These are phyloP conservation scores for Podaxis sp. DNA, from an alignment of 768 basidiomycete genomes.

Conservation along the genomic window DNA sequence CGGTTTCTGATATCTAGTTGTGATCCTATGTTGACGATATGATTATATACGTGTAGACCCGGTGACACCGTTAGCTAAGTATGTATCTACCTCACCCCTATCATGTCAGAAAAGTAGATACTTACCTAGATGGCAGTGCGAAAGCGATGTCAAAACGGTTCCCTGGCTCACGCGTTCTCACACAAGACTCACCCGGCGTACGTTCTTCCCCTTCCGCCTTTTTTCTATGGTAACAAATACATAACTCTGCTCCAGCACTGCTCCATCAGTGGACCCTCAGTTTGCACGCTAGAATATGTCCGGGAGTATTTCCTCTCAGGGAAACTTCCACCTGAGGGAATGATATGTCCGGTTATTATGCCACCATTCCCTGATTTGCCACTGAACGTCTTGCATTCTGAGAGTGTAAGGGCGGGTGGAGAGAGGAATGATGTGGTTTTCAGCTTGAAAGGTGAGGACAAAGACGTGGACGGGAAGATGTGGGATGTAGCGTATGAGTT, in stretches of 20 bases:
- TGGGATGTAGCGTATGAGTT: not conserved
- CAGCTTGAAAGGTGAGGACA: no score
- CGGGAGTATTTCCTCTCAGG: constrained; percentile 41
- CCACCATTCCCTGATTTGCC: constrained; percentile 23
- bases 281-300: constrained; percentile 33
- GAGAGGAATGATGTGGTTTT: no score
- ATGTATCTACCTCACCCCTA: constrained; percentile 4
- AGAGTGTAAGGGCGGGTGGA: no score
- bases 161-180: constrained; percentile 38
- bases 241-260: constrained; percentile 26
- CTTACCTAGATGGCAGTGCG: constrained; percentile 29
- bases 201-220: not conserved
- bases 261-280: constrained; percentile 31
- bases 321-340: constrained; percentile 36
- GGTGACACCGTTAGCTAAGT: constrained; percentile 30
- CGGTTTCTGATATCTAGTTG: not conserved
- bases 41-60: constrained; percentile 24
- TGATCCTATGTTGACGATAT: not conserved
- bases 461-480: not conserved
- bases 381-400: no score
- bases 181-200: constrained; percentile 42
- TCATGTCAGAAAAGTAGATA: not conserved
- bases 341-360: constrained; percentile 36
- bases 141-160: constrained; percentile 38
- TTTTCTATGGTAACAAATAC: not conserved